These are phyloP conservation scores for Stagonosporopsis vannaccii DNA, from an alignment of 2,329 filamentous ascomycete genomes.

Conservation along the genomic window DNA sequence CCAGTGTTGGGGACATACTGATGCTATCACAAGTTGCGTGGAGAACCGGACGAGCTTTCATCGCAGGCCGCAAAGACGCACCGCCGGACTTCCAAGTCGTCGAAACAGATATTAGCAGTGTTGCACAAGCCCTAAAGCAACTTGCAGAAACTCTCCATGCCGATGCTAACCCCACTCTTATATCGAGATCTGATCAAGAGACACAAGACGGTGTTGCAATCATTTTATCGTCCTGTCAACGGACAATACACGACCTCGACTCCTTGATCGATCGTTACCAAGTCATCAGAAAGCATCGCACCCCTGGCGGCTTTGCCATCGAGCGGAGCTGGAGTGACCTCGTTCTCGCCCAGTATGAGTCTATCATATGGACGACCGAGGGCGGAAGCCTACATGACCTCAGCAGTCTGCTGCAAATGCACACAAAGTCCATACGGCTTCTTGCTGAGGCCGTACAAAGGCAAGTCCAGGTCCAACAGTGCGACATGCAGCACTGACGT, in stretches of 20 bases:
- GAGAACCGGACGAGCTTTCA: slow-evolving; percentile 56
- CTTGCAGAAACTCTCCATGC: slow-evolving; percentile 55
- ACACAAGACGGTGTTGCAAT: slow-evolving; percentile 49
- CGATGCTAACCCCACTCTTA: slow-evolving; percentile 43
- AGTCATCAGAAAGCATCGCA: slow-evolving; percentile 52
- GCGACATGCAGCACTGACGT: slow-evolving; percentile 14
- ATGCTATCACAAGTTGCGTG: slow-evolving; percentile 57
- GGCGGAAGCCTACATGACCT: slow-evolving; percentile 52
- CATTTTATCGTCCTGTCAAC: slow-evolving; percentile 50
- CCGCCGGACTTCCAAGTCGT: slow-evolving; percentile 54
- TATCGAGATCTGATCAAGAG: slow-evolving; percentile 41
- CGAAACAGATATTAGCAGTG: slow-evolving; percentile 51
- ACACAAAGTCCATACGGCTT: slow-evolving; percentile 51
- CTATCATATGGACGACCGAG: slow-evolving; percentile 56
- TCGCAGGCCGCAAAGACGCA: slow-evolving; percentile 49
- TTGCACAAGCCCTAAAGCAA: slow-evolving; percentile 54
- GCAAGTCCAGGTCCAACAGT: neutral
- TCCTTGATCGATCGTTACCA: slow-evolving; percentile 56
- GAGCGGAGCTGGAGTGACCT: slow-evolving; percentile 55
- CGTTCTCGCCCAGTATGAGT: slow-evolving; percentile 52
- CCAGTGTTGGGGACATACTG: slow-evolving; percentile 54
- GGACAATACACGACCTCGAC: slow-evolving; percentile 53
- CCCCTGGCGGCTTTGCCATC: slow-evolving; percentile 50
- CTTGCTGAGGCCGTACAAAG: slow-evolving; percentile 54
- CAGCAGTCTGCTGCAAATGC: slow-evolving; percentile 52